A percentile compares a stretch with the other conserved stretches of the same genome.
Evolutionary conservation across 2,329 filamentous ascomycete genomes (phyloP).

Genomic region (Exophiala dermatitidis): DNA sequence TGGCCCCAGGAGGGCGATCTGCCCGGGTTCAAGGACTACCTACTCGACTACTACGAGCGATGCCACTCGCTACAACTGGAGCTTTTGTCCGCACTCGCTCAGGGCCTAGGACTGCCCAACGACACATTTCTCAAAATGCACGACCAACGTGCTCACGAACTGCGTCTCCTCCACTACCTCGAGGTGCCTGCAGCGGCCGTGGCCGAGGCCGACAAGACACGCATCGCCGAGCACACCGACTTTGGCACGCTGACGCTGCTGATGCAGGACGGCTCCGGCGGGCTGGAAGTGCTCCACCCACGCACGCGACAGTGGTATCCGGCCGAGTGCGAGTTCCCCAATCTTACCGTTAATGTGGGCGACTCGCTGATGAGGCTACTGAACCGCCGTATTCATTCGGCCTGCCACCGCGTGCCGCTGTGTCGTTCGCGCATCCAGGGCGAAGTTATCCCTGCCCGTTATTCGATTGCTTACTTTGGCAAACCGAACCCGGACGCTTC

Average conservation of each 20-base stretch:
- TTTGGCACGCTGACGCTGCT: conserved; percentile 49
- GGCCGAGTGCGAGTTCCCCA: too few relatives aligned
- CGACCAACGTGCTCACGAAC: conserved; percentile 51
- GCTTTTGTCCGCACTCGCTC: conserved; percentile 35
- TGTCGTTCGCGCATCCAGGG: too few relatives aligned
- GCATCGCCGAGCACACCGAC: conserved; percentile 50
- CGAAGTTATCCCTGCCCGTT: too few relatives aligned
- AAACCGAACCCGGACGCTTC: too few relatives aligned
- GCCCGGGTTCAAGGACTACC: background rate
- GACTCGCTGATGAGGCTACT: too few relatives aligned
- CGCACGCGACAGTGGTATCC: too few relatives aligned
- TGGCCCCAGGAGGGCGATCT: background rate
- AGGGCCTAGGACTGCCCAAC: conserved; percentile 44
- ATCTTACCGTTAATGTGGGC: too few relatives aligned
- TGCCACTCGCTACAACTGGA: conserved; percentile 47
- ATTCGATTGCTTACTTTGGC: too few relatives aligned
- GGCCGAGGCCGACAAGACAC: conserved; percentile 36
- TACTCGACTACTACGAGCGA: background rate
- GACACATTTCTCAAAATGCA: conserved; percentile 45
- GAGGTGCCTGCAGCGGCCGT: conserved; percentile 41
- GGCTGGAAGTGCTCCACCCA: conserved; percentile 39
- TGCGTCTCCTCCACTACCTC: conserved; percentile 56
- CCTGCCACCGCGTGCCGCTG: too few relatives aligned
- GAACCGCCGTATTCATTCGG: too few relatives aligned
- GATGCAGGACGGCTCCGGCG: conserved; percentile 49